These are phyloP conservation scores for Suhomyces kunorum DNA, from an alignment of 1,139 yeast species.

Conservation along the genomic window DNA sequence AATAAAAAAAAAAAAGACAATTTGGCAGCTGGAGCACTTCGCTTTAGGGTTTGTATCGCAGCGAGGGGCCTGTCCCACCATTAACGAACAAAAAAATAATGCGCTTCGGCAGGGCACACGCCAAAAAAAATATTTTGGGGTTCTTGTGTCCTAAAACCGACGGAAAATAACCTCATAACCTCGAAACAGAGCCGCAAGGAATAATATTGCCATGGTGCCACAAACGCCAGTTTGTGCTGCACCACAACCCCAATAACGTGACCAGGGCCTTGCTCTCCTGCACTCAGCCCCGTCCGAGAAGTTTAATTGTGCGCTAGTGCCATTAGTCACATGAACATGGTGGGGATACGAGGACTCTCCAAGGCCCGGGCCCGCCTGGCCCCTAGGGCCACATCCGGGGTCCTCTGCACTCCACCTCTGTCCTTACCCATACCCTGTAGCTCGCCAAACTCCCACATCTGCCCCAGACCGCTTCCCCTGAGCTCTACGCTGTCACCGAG, in stretches of 20 bases:
- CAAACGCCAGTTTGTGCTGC: neutral
- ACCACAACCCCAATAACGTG: neutral
- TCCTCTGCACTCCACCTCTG: neutral
- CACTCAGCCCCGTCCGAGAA: too few relatives aligned
- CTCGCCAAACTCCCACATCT: too few relatives aligned
- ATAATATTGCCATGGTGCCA: neutral
- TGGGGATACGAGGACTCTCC: constrained; percentile 2
- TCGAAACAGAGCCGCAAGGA: neutral
- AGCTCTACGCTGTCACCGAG: too few relatives aligned
- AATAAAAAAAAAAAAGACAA: constrained; percentile 5
- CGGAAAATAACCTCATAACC: neutral
- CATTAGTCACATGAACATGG: constrained; percentile 2
- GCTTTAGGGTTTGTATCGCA: constrained; percentile 7
- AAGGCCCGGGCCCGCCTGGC: neutral
- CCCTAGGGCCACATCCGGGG: too few relatives aligned
- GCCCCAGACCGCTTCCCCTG: neutral
- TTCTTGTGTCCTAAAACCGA: neutral
- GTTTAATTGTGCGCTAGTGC: constrained; percentile 1
- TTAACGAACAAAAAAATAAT: constrained; percentile 3
- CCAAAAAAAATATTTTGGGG: neutral
- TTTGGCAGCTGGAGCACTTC: constrained; percentile 3
- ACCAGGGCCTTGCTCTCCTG: too few relatives aligned
- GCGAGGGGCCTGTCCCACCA: constrained; percentile 3
- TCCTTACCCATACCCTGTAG: neutral
- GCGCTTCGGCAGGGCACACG: neutral